Evolutionary conservation across 73 alveolate genomes (phyloP).

Genomic region (Blepharisma stoltei): DNA sequence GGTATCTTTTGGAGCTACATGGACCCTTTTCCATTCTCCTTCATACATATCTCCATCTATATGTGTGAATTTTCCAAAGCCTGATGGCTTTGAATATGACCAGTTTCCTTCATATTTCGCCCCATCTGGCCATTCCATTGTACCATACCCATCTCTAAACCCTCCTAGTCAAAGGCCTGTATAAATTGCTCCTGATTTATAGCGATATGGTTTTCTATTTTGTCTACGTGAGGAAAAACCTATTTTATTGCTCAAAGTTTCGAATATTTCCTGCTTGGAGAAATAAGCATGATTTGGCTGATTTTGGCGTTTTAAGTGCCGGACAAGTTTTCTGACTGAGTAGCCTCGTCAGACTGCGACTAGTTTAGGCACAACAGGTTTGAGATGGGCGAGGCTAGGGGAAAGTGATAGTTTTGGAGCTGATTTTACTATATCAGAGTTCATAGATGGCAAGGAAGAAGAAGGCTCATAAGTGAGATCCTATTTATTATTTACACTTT

Average conservation of each 20-base stretch:
- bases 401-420: not conserved
- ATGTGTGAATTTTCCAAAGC: slow-evolving; percentile 54
- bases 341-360: not conserved
- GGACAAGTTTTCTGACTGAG: not conserved
- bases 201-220: not conserved
- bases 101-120: slow-evolving; percentile 42
- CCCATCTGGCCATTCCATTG: slow-evolving; percentile 43
- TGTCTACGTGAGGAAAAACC: not conserved
- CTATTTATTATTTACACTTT: not conserved
- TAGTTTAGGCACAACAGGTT: not conserved
- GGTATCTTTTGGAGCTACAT: slow-evolving; percentile 46
- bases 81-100: slow-evolving; percentile 63
- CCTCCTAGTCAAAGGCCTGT: slow-evolving; percentile 41
- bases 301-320: not conserved
- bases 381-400: not conserved
- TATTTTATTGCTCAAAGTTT: not conserved
- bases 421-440: not conserved
- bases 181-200: slow-evolving; percentile 30
- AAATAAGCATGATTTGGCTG: slow-evolving; percentile 1
- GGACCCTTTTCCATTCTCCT: slow-evolving; percentile 46
- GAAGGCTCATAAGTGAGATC: not conserved
- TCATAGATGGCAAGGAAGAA: not conserved
- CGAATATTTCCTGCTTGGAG: not conserved
- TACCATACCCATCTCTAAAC: slow-evolving; percentile 40
- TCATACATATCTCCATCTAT: slow-evolving; percentile 55